Evolutionary conservation across 495 filamentous ascomycete species (phyloP).

Genomic region (Penicillium crystallinum): DNA sequence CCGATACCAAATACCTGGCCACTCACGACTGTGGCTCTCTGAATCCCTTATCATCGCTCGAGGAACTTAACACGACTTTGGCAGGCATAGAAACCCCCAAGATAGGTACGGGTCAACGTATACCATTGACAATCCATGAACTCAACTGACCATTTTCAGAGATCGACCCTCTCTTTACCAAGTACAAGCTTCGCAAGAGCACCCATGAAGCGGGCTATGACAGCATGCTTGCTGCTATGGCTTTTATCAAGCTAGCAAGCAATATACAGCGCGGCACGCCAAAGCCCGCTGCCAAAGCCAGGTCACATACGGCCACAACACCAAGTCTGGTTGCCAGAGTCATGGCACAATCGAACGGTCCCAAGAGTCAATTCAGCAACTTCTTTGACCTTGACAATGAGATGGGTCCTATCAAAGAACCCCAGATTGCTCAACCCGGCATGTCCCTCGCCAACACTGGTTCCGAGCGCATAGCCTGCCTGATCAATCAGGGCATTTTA

Average conservation of each 20-base stretch:
- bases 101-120: conserved; percentile 40
- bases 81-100: conserved; percentile 32
- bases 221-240: conserved; percentile 62
- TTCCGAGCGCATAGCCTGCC: neutral
- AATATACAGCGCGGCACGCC: conserved; percentile 34
- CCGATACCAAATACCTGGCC: conserved; percentile 77
- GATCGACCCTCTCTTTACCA: conserved; percentile 36
- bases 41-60: conserved; percentile 46
- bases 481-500: conserved; percentile 20
- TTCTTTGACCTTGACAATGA: conserved; percentile 4
- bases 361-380: neutral
- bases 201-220: conserved; percentile 71
- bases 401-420: neutral
- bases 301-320: neutral
- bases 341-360: neutral
- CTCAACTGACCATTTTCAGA: conserved; percentile 11
- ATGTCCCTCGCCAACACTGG: conserved; percentile 1
- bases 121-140: neutral
- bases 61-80: conserved; percentile 43
- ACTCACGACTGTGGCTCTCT: conserved; percentile 50
- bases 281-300: neutral
- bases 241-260: conserved; percentile 57
- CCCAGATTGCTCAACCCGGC: neutral
- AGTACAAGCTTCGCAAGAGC: conserved; percentile 39
- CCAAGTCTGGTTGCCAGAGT: neutral